phyloP scores from a whole-genome alignment of 139 green algal species.

The Zygnema circumcarinatum region DNA sequence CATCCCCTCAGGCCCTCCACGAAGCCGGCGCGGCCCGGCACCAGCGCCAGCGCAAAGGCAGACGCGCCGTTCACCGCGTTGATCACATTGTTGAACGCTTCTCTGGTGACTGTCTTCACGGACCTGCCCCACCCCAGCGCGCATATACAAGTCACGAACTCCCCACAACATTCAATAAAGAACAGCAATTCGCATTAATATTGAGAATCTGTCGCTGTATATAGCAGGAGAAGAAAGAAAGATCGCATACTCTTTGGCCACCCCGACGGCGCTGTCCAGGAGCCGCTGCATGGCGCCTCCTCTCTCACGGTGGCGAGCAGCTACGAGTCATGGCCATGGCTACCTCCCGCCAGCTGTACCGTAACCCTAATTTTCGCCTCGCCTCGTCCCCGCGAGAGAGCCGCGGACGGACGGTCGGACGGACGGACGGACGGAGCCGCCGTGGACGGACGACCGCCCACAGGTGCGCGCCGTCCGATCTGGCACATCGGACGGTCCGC shows the following conservation, averaged over 20 bases:
- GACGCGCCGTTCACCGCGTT: slow-evolving; percentile 56
- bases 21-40: slow-evolving; percentile 23
- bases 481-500: too few species aligned
- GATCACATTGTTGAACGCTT: slow-evolving; percentile 59
- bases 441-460: too few species aligned
- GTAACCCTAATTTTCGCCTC: too few species aligned
- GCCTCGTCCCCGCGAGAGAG: too few species aligned
- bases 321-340: too few species aligned
- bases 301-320: too few species aligned
- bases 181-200: not conserved
- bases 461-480: too few species aligned
- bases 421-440: too few species aligned
- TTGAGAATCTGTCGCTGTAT: not conserved
- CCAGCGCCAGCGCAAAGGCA: slow-evolving; percentile 8
- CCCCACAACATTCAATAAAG: not conserved
- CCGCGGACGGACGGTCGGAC: too few species aligned
- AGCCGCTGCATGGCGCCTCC: slow-evolving; percentile 14
- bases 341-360: too few species aligned
- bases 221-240: not conserved
- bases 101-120: slow-evolving; percentile 53
- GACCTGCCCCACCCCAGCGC: slow-evolving; percentile 31
- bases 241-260: slow-evolving; percentile 30
- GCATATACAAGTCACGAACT: not conserved
- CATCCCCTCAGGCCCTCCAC: slow-evolving; percentile 16
- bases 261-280: slow-evolving; percentile 19